Percentiles rank a stretch among this genome's conserved stretches.
Evolutionary conservation across 106 monocot genomes (phyloP).

Genomic region (Dactylorhiza incarnata): DNA sequence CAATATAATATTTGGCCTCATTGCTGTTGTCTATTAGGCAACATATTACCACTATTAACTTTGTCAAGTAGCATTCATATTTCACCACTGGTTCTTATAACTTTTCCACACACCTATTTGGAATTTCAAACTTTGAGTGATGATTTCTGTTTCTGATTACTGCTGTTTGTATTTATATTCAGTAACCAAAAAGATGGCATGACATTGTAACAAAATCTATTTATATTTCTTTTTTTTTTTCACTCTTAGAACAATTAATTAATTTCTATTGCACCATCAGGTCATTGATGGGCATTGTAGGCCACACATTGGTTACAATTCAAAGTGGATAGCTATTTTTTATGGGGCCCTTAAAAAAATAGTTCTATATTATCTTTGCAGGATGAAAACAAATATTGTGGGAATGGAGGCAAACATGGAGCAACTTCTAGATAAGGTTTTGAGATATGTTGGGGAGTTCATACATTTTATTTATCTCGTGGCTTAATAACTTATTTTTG

Average conservation of each 20-base stretch:
- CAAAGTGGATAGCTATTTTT: not conserved
- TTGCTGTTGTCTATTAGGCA: not conserved
- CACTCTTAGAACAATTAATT: not conserved
- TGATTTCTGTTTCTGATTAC: not conserved
- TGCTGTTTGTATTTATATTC: not conserved
- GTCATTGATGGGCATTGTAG: not conserved
- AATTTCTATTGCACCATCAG: not conserved
- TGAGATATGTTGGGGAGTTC: not conserved
- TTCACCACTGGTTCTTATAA: not conserved
- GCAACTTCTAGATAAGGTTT: conserved; percentile 91
- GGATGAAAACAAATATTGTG: conserved; percentile 96
- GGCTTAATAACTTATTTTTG: not conserved
- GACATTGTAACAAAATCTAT: not conserved
- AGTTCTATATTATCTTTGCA: conserved; percentile 9
- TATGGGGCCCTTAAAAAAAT: not conserved
- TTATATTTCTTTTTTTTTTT: not conserved
- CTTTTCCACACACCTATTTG: not conserved
- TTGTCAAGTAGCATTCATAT: not conserved
- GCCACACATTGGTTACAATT: not conserved
- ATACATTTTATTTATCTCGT: not conserved
- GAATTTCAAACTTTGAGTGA: not conserved
- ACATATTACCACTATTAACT: not conserved
- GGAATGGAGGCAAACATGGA: conserved; percentile 98
- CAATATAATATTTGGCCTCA: not conserved
- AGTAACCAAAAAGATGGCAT: not conserved